Base-by-base conservation (phyloP, 177 flowering plant genomes). In the Vitis hybrid region DNA sequence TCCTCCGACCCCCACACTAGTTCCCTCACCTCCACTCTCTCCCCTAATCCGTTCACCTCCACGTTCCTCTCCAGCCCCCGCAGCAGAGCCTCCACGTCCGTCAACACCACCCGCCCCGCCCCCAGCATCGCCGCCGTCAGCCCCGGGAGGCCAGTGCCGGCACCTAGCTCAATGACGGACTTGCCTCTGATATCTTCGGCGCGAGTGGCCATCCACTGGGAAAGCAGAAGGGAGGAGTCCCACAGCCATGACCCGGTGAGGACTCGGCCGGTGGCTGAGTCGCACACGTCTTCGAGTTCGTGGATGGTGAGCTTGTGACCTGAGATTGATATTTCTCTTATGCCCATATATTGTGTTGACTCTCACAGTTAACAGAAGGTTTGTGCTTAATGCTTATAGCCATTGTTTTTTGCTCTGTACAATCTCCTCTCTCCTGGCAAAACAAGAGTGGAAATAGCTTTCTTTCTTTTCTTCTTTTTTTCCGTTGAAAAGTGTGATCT, bases 211-310 rank as follows among this genome's bases (percentile, higher is more conserved):
- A 85, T 74, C 78, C 75, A 77, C 2, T 74, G 54, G 44, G 83
- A 75, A 1, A 85, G 62, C 56, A 81, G 44, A 3, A 80, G 20
- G 60, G 86, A 77, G 33, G 88, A 79, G 78, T 76, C 72, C 88
- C 86, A 85, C 1, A 83, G 33, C 88, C 85, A 83, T 20, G 88
- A 79, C 3, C 86, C 86, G 18, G 86, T 83, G 28, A 85, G 80
- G 4, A 76, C 69, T 51, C 77, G 66, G 17, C 83, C 84, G 0
- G 84, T 82, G 62, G 4, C 60, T 2, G 79, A 71, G 76, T 82
- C 83, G 20, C 38, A 74, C 0, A 80, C 60, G 38, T 82, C 73
- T 64, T 81, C 72, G 64, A 61, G 75, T 13, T 76, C 70, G 62
- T 66, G 71, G 17, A 76, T 62, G 9, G 12, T 7, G 1, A 76